Percentiles rank a stretch among this genome's conserved stretches.
These are phyloP conservation scores for Discostella pseudostelligera DNA, from an alignment of 108 stramenopile genomes.

Conservation along the genomic window DNA sequence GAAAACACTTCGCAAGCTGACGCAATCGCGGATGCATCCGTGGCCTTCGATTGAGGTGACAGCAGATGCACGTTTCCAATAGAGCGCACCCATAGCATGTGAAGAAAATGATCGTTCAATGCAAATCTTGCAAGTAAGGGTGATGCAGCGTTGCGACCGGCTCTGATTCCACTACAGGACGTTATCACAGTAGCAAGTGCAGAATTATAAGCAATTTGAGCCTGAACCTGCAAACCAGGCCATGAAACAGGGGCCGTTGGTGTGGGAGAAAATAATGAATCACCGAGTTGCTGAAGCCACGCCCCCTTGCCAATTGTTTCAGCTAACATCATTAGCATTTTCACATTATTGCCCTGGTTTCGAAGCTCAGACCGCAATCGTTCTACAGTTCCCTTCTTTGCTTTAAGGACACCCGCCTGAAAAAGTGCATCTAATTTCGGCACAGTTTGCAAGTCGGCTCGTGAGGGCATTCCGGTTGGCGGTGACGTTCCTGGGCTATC, in stretches of 20 bases:
- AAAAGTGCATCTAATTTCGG: slow-evolving; percentile 62
- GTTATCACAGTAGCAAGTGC: slow-evolving; percentile 48
- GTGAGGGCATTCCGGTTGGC: slow-evolving; percentile 34
- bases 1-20: slow-evolving; percentile 35
- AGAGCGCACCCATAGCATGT: slow-evolving; percentile 24
- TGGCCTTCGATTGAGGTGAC: slow-evolving; percentile 8
- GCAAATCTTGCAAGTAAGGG: slow-evolving; percentile 58
- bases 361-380: slow-evolving; percentile 6
- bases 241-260: slow-evolving; percentile 2
- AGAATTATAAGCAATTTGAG: slow-evolving; percentile 35
- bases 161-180: slow-evolving; percentile 51
- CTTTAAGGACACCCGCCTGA: slow-evolving; percentile 39
- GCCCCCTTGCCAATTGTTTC: slow-evolving; percentile 32
- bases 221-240: slow-evolving; percentile 2
- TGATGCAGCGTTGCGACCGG: slow-evolving; percentile 48
- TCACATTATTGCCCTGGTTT: slow-evolving; percentile 23
- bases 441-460: slow-evolving; percentile 62
- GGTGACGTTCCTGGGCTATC: slow-evolving; percentile 15
- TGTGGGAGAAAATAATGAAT: slow-evolving; percentile 20
- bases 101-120: slow-evolving; percentile 38
- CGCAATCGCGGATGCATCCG: slow-evolving; percentile 1
- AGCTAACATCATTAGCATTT: slow-evolving; percentile 25
- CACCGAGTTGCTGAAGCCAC: slow-evolving; percentile 34
- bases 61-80: slow-evolving; percentile 10
- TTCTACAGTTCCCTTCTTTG: slow-evolving; percentile 22